Evolutionary conservation across 805 yeast genomes (phyloP).

Genomic region (Cyberlindnera lachancei): DNA sequence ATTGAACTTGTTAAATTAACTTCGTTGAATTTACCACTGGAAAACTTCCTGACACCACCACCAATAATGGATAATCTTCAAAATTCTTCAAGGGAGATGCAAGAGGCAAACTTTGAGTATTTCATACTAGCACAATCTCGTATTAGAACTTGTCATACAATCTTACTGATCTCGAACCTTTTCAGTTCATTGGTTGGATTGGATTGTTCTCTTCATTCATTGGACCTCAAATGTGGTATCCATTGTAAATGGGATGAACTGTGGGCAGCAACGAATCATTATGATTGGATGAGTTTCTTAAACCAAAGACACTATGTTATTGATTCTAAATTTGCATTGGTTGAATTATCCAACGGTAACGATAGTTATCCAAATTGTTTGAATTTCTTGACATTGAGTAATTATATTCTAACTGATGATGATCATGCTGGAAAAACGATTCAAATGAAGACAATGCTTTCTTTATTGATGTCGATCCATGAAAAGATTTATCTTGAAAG

Average conservation of each 20-base stretch:
- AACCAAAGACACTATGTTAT: slow-evolving; percentile 30
- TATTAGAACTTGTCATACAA: slow-evolving; percentile 63
- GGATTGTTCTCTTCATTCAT: slow-evolving; percentile 35
- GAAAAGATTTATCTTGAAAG: slow-evolving; percentile 55
- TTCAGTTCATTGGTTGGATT: slow-evolving; percentile 42
- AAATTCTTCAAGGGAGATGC: slow-evolving; percentile 22
- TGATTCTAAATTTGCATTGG: slow-evolving; percentile 47
- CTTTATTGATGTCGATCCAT: slow-evolving; percentile 57
- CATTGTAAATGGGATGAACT: slow-evolving; percentile 53
- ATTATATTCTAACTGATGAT: slow-evolving; percentile 30
- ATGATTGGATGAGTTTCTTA: slow-evolving; percentile 44
- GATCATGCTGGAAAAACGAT: slow-evolving; percentile 28
- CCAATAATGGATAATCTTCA: slow-evolving; percentile 29
- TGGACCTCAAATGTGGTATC: slow-evolving; percentile 55
- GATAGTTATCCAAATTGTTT: slow-evolving; percentile 39
- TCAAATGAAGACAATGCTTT: slow-evolving; percentile 43
- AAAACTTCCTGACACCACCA: slow-evolving; percentile 33
- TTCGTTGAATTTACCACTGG: slow-evolving; percentile 57
- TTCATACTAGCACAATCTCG: slow-evolving; percentile 71
- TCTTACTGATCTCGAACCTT: slow-evolving; percentile 51
- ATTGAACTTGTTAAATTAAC: slow-evolving; percentile 71
- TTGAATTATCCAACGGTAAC: slow-evolving; percentile 48
- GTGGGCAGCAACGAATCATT: slow-evolving; percentile 46
- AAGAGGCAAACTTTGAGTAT: slow-evolving; percentile 33
- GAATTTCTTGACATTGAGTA: slow-evolving; percentile 36